Evolutionary conservation across 1,139 yeast genomes (phyloP), one percentile per base, ranked within the genome.

Genomic region (Protomyces arabidopsidicola): DNA sequence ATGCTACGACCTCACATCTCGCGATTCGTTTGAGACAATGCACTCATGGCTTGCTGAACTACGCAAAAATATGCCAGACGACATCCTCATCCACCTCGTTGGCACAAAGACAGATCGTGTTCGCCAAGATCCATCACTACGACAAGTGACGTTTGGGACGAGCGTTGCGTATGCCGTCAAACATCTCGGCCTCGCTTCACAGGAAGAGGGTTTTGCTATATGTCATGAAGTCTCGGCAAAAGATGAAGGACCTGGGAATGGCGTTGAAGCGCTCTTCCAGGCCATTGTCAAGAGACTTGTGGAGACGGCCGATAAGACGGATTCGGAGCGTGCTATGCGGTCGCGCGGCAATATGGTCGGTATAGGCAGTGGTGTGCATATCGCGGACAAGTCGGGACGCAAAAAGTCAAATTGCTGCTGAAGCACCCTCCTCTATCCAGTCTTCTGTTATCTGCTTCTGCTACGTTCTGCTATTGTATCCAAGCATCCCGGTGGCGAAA

Each of bases 1-100:
- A 31, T 96, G 91, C 42, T 90, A 90, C 72, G 97, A 90, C 74
- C 84, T 90, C 68, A 90, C 97, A 31, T 89, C 90, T 69, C 93
- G 95, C n/a, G 95, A 95, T 16, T 87, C 95, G 16, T 90, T 90
- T 72, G 86, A 88, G 74, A 96, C 96, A 18, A 85, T 96, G 76
- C 96, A 90, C 75, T 73, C 77, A 27, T 90, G 97, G 97, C 55
- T 61, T 27, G 50, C 45, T 22, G 64, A 55, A 45, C 36, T 60
- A 20, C 50, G 58, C 22, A 60, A 54, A 9, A 60, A 60, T 53
- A 60, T 54, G 63, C 58, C 58, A 12, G 16, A 55, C 4, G 58
- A 53, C 14, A 54, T 60, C 9, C 48, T 60, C 45, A 60, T 60
- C 34, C 54, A 53, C 27, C 36, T 60, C 20, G 63, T 60, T 12